These are phyloP conservation scores for Podila verticillata DNA, from an alignment of 192 early-diverging fungal species.

Conservation along the genomic window DNA sequence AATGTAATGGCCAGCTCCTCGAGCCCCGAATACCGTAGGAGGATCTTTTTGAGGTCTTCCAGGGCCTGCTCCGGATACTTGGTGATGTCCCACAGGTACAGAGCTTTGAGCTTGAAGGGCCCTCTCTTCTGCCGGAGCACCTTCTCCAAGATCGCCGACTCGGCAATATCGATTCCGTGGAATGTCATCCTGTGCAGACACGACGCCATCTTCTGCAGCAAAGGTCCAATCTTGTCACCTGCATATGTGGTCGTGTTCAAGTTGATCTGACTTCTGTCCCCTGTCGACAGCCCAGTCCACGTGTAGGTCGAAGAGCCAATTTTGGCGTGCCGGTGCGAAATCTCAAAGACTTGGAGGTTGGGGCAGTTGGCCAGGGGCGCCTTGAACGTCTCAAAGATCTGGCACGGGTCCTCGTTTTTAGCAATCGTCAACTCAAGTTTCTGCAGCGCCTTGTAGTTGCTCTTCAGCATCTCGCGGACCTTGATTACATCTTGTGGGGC, in stretches of 20 bases:
- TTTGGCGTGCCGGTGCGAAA: conserved; percentile 8
- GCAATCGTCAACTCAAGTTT: conserved; percentile 15
- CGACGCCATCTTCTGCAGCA: conserved; percentile 30
- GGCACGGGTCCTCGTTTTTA: conserved; percentile 24
- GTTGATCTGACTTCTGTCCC: conserved; percentile 10
- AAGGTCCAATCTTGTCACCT: conserved; percentile 20
- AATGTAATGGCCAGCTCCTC: conserved; percentile 1
- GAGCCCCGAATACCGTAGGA: not conserved
- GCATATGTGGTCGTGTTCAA: conserved; percentile 8
- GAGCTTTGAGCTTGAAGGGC: conserved; percentile 14
- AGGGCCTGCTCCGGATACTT: not conserved
- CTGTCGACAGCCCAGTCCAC: conserved; percentile 3
- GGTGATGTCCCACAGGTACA: conserved; percentile 9
- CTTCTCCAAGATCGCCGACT: conserved; percentile 24
- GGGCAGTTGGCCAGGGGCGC: conserved; percentile 19
- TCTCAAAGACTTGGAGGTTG: conserved; percentile 5
- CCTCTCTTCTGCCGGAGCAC: conserved; percentile 25
- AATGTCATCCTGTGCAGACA: not conserved
- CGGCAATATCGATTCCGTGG: not conserved
- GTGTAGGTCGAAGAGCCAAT: not conserved
- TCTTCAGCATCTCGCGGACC: conserved; percentile 18
- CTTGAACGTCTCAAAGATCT: conserved; percentile 35
- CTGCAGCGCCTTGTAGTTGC: conserved; percentile 13
- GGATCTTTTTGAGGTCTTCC: conserved; percentile 26
- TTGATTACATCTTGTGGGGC: conserved; percentile 10